Conservation (phyloP, 768 basidiomycete species). For the Rhizopogon vinicolor region DNA sequence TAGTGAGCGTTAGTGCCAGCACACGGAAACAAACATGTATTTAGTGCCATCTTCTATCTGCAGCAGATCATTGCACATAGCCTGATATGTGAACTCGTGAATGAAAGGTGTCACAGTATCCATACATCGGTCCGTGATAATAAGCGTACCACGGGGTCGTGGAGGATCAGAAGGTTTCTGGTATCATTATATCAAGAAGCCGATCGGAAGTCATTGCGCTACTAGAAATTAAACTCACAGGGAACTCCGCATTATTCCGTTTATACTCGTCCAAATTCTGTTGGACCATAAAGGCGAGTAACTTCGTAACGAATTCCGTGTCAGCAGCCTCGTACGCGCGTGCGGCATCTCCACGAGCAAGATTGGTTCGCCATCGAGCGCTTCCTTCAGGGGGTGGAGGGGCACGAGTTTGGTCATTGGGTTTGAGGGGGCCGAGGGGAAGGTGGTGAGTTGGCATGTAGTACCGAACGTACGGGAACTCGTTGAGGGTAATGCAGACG, state of each 20-base stretch:
- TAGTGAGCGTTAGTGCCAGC: background rate
- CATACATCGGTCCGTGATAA: constrained; percentile 97
- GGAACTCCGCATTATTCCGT: constrained; percentile 81
- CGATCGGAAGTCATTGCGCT: background rate
- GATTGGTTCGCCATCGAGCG: constrained; percentile 75
- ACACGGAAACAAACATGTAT: constrained; percentile 67
- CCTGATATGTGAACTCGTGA: constrained; percentile 99
- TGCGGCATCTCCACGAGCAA: constrained; percentile 68
- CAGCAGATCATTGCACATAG: constrained; percentile 95
- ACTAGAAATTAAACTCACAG: constrained; percentile 45
- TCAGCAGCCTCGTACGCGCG: constrained; percentile 67
- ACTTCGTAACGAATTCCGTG: constrained; percentile 72
- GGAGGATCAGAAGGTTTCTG: constrained; percentile 53
- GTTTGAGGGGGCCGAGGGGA: constrained; percentile 82
- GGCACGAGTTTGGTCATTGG: constrained; percentile 56
- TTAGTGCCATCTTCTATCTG: constrained; percentile 81
- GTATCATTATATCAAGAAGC: background rate
- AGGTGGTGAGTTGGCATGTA: constrained; percentile 80
- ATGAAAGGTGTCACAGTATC: constrained; percentile 86
- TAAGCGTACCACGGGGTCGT: constrained; percentile 72
- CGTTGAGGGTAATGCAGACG: constrained; percentile 83
- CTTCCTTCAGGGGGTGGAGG: constrained; percentile 61
- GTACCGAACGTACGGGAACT: constrained; percentile 91
- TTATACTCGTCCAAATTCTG: constrained; percentile 82
- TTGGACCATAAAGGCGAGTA: constrained; percentile 86